These are phyloP conservation scores for Ophiostoma pallidulum DNA, from an alignment of 2,329 filamentous ascomycete species.

Conservation along the genomic window DNA sequence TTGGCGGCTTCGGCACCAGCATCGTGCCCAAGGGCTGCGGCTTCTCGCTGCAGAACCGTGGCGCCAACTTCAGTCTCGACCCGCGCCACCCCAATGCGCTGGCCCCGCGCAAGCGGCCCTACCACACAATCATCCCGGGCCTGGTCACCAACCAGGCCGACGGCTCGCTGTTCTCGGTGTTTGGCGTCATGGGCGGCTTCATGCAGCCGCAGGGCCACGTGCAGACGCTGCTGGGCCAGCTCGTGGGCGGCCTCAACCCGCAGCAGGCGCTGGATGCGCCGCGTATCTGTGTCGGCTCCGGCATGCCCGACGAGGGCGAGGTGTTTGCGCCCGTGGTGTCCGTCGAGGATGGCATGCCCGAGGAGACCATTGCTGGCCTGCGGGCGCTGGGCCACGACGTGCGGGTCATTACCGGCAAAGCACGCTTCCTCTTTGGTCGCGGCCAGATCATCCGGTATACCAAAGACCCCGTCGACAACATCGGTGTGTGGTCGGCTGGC, in stretches of 20 bases:
- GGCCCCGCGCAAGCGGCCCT: constrained; percentile 76
- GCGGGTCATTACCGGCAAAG: constrained; percentile 54
- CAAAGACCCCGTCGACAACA: constrained; percentile 58
- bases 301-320: constrained; percentile 52
- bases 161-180: constrained; percentile 69
- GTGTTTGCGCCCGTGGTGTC: constrained; percentile 57
- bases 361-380: constrained; percentile 58
- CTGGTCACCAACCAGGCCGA: constrained; percentile 72
- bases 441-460: constrained; percentile 79
- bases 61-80: constrained; percentile 70
- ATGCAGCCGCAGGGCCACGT: constrained; percentile 98
- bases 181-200: constrained; percentile 96
- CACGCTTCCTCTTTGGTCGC: constrained; percentile 65
- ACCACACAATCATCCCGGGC: constrained; percentile 95
- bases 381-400: constrained; percentile 63
- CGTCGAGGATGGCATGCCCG: constrained; percentile 72
- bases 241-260: constrained; percentile 70
- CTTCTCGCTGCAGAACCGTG: constrained; percentile 86
- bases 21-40: constrained; percentile 82
- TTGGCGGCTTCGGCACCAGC: constrained; percentile 74
- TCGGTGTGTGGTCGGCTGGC: constrained; percentile 72
- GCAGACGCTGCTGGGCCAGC: constrained; percentile 82
- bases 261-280: constrained; percentile 88
- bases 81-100: constrained; percentile 68
- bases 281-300: constrained; percentile 75